phyloP scores from a whole-genome alignment of 495 filamentous ascomycete species.

The Penicillium fimorum region DNA sequence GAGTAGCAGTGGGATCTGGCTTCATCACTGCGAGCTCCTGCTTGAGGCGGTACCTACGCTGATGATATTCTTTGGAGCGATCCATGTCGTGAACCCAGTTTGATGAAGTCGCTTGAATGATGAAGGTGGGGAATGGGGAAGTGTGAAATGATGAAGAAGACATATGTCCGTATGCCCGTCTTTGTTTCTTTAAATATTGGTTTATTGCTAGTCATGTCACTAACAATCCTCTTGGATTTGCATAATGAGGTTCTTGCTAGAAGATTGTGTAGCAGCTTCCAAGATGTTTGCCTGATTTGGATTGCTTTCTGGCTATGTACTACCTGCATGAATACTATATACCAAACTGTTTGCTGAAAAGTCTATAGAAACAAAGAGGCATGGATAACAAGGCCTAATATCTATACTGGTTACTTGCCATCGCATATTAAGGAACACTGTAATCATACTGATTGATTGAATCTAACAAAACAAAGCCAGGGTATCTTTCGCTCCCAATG shows the following conservation, averaged over 20 bases:
- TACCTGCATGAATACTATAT: background rate
- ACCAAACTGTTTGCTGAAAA: background rate
- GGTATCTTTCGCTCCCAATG: constrained; percentile 7
- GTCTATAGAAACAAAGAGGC: background rate
- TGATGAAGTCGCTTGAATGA: background rate
- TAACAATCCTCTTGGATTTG: background rate
- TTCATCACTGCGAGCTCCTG: background rate
- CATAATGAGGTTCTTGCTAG: background rate
- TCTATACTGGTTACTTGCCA: background rate
- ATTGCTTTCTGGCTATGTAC: background rate
- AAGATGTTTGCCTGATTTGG: background rate
- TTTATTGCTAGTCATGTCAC: background rate
- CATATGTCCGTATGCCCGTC: background rate
- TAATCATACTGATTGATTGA: background rate
- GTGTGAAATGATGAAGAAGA: background rate
- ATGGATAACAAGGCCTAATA: background rate
- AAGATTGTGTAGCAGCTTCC: background rate
- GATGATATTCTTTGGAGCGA: background rate
- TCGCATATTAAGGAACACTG: background rate
- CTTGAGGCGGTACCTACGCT: background rate
- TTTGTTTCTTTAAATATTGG: background rate
- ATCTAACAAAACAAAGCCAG: background rate
- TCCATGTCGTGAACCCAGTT: background rate
- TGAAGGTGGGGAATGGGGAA: background rate
- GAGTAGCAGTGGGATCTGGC: background rate